Evolutionary conservation across 192 early-diverging fungal species (phyloP), one percentile per base, ranked within the genome.

Genomic region (Coemansia sp.): DNA sequence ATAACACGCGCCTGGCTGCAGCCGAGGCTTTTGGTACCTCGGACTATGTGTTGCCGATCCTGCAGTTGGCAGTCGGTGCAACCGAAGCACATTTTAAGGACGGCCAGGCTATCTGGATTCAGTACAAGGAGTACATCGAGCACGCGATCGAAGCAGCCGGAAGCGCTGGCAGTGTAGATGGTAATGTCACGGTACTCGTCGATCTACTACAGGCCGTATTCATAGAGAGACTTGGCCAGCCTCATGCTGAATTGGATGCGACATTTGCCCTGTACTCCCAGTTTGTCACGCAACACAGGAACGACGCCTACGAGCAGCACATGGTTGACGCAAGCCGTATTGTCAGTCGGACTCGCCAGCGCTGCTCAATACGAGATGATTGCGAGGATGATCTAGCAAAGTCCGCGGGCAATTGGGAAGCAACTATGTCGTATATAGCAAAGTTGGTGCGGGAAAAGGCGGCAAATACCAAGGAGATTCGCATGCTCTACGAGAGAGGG

Each of bases 241-340:
- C 77, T 23, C 71, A 79, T 53, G 62, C 71, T 4, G 67, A 60
- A 24, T 28, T 79, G 9, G 77, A 79, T 26, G 62, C 62, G 0
- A 79, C 77, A n/a, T 79, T 74, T 59, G 45, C 62, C 9, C 38
- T 70, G 68, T 79, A 79, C 62, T 79, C 77, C 5, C 65, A 65
- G 61, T 79, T 74, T 57, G 66, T 73, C 16, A 79, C 77, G 4
- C 50, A 51, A 37, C 48, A 36, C 28, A 67, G 42, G 38, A 45
- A 79, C 62, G 14, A 57, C 38, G 46, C 28, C 20, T 79, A 79
- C 37, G 77, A 79, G 59, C 63, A 69, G 51, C 67, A 62, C 56
- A 74, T 79, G 77, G 65, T 79, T 0, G 43, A 67, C 9, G 77
- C 77, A 37, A 74, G 59, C 23, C 20, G 31, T 16, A 65, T 67